Evolutionary conservation across 345 rosid genomes (phyloP), one percentile per base, ranked within the genome.

Genomic region (Trapa incisa): DNA sequence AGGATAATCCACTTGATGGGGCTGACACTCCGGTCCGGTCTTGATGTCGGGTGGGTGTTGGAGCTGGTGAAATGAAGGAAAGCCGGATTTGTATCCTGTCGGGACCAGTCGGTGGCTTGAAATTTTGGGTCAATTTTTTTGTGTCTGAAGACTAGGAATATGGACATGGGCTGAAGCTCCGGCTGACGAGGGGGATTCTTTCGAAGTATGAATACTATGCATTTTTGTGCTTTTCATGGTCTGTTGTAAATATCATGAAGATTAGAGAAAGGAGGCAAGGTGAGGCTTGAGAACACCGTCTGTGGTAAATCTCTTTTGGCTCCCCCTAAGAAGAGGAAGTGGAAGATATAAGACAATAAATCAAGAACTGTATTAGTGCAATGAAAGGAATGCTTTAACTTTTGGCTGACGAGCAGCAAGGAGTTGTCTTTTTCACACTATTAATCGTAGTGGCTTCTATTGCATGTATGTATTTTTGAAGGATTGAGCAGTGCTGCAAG

Each of bases 21-120:
- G 63, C 32, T 0, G 76, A 75, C 57, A 9, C 77, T 73, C 36
- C 74, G 56, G 0, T 69, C 71, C 1, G 80, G 56, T 63, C 96
- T 87, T 12, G 93, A 91, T 72, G 79, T 89, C 3, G 94, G 80
- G 35, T 91, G 97, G 97, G 86, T 91, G 1, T 84, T 89, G n/a
- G 94, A 91, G 39, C 78, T 91, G 47, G 72, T 88, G 57, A 75
- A 71, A 75, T 87, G 75, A 69, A 22, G 29, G 29, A 22, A 22
- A 38, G 61, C 10, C 33, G 43, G 4, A 15, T 32, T 4, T 22
- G 29, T 36, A 22, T 56, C 45, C 8, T 45, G 48, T 2, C 60
- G 6, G 29, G 60, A 54, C 35, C 3, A 45, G 60, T 15, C 22
- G n/a, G n/a, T 29, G 22, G 60, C 60, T 17, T 16, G 35, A n/a